Evolutionary conservation across 2,329 filamentous ascomycete species (phyloP).

Genomic region (Xylaria sp.): DNA sequence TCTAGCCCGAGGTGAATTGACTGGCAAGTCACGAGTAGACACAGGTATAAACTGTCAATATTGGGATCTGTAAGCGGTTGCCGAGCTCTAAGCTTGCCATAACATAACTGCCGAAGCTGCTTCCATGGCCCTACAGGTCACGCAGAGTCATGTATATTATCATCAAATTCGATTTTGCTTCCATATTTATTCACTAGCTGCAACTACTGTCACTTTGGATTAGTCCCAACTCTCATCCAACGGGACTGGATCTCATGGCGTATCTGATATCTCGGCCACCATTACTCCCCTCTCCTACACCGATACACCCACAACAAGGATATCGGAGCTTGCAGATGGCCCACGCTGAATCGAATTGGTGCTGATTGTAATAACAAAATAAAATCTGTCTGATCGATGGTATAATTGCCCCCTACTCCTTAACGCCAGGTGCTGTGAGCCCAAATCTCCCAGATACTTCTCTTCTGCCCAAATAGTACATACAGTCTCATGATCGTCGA

Average conservation of each 20-base stretch:
- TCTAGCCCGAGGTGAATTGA: not conserved
- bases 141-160: not conserved
- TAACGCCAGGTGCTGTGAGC: conserved; percentile 43
- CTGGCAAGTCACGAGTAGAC: not conserved
- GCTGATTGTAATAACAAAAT: conserved; percentile 34
- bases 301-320: not conserved
- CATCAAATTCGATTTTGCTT: conserved; percentile 10
- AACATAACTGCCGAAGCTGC: not conserved
- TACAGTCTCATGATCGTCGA: conserved; percentile 11
- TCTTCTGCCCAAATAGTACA: conserved; percentile 27
- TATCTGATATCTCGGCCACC: conserved; percentile 17
- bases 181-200: conserved; percentile 20
- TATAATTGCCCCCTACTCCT: conserved; percentile 42
- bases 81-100: not conserved
- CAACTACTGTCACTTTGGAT: conserved; percentile 14
- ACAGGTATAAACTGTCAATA: not conserved
- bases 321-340: not conserved
- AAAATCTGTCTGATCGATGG: conserved; percentile 40
- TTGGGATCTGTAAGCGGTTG: not conserved
- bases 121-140: not conserved
- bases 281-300: not conserved
- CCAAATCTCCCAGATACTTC: conserved; percentile 36
- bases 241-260: not conserved
- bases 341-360: conserved; percentile 16
- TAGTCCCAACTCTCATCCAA: conserved; percentile 21